Base-by-base conservation (phyloP, 192 early-diverging fungal species). In the Chytriomyces confervae region DNA sequence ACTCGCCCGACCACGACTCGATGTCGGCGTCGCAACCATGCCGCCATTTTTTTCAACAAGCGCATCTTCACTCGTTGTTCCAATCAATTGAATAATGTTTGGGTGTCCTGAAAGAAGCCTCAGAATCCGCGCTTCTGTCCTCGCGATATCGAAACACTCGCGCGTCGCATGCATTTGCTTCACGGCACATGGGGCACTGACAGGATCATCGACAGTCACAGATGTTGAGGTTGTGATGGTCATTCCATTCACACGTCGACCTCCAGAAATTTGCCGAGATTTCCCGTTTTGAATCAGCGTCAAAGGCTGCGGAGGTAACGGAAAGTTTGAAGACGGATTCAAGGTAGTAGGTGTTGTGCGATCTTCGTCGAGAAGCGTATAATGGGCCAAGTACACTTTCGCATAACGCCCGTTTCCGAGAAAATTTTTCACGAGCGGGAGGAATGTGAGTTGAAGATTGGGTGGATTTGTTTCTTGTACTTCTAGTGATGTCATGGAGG, bases 381-480 rank as follows among this genome's bases (percentile, higher is more conserved):
- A 89, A 11, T 80, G 72, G 3, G 82, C 85, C 7, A 73, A 44
- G 64, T 73, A 89, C 8, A 89, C 88, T 71, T 69, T 65, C 16
- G 84, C 77, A 53, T 86, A 86, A 5, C 84, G 57, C 5, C 88
- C 88, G 50, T 89, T 79, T 16, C 88, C 88, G 11, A 89, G 77
- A 78, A 84, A 87, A 68, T 89, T 87, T 57, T 80, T 84, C 13
- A 24, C 47, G n/a, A 83, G 81, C 13, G 88, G 88, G 11, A 89
- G 71, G 66, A 85, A 89, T 1, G 71, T 78, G 0, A 89, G 68
- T 29, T 80, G 73, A 50, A 86, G 80, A 64, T 76, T 81, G 62
- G 83, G 80, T 36, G 65, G 79, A 23, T 62, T 57, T 20, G 53
- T 57, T 57, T 57, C 16, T 13, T n/a, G 13, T 3, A 20, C 53